Evolutionary conservation across 1,139 yeast species (phyloP).

Genomic region (Pichia sp.): DNA sequence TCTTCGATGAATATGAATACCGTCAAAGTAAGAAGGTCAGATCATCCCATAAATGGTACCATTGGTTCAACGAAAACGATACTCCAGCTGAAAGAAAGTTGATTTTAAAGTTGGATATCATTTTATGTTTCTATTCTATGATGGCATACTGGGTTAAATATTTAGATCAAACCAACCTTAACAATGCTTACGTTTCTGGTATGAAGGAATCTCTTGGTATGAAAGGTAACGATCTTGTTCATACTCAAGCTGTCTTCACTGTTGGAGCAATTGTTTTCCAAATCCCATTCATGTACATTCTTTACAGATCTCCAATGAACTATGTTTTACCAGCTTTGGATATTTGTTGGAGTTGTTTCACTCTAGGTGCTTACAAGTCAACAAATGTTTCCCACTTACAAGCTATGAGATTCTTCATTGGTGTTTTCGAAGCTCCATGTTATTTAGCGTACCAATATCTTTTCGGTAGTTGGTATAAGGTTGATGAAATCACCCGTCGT

Average conservation of each 20-base stretch:
- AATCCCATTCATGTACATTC: slow-evolving; percentile 41
- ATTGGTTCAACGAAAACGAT: slow-evolving; percentile 20
- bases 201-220: slow-evolving; percentile 57
- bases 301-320: slow-evolving; percentile 48
- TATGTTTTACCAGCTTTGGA: slow-evolving; percentile 52
- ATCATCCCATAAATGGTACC: slow-evolving; percentile 14
- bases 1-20: slow-evolving; percentile 33
- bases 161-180: slow-evolving; percentile 57
- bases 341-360: slow-evolving; percentile 64
- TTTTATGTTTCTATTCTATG: slow-evolving; percentile 56
- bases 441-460: slow-evolving; percentile 60
- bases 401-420: slow-evolving; percentile 60
- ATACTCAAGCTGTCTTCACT: slow-evolving; percentile 56
- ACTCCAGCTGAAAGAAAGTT: slow-evolving; percentile 40
- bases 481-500: slow-evolving; percentile 42
- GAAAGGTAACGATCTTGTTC: slow-evolving; percentile 64
- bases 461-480: slow-evolving; percentile 59
- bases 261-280: slow-evolving; percentile 56
- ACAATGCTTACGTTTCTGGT: slow-evolving; percentile 70
- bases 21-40: slow-evolving; percentile 15
- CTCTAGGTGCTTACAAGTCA: slow-evolving; percentile 52
- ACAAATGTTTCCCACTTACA: slow-evolving; percentile 38
- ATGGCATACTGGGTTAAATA: slow-evolving; percentile 72
- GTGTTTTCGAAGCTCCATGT: slow-evolving; percentile 60
- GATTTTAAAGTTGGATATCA: slow-evolving; percentile 58